Base-by-base conservation (phyloP, 1,284 basidiomycete species). In the Cryptococcus jaspeensis region DNA sequence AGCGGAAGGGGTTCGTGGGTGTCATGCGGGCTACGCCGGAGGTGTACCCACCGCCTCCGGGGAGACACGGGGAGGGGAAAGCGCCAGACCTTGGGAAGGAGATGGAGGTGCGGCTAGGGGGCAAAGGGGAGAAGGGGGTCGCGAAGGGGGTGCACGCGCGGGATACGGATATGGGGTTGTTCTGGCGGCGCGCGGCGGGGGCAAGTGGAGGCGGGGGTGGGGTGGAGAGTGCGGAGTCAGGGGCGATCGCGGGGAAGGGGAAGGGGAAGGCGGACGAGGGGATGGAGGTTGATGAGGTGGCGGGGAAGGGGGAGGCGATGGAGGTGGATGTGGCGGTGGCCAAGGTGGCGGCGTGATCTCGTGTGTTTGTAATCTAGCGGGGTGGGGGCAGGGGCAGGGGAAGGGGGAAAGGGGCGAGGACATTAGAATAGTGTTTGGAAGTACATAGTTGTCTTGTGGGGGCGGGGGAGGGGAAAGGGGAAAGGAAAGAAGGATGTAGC, bases 21-120 rank as follows among this genome's bases (percentile, higher is more conserved):
- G 41, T 53, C 20, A 16, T 52, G 18, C 35, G 50, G 2, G 49
- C 55, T 2, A 46, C 47, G 15, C 55, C 55, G 16, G 55, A 56
- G 23, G 37, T 56, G 15, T 56, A 56, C 25, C 55, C 55, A 20
- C 43, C 41, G 28, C 54, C 35, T 28, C 5, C 9, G 28, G 36
- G 16, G n/a, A 50, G 7, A 36, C 41, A 22, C n/a, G 5, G 28
- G 40, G 40, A 12, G 23, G 28, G 42, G 13, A 25, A 5, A 20
- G 41, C 5, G 51, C 9, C 28, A 32, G 28, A 32, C 28, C 28
- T 32, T 9, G 5, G 5, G 28, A 32, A 32, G 28, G 28, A 5
- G 28, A 32, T 32, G 28, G n/a, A n/a, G n/a, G n/a, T n/a, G n/a
- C n/a, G n/a, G n/a, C n/a, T n/a, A n/a, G n/a, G n/a, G n/a, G n/a